A percentile compares a stretch with the other conserved stretches of the same genome.
These are phyloP conservation scores for barrel medic (Medicago truncatula) DNA, from an alignment of 306 rosid genomes.

Conservation along the genomic window DNA sequence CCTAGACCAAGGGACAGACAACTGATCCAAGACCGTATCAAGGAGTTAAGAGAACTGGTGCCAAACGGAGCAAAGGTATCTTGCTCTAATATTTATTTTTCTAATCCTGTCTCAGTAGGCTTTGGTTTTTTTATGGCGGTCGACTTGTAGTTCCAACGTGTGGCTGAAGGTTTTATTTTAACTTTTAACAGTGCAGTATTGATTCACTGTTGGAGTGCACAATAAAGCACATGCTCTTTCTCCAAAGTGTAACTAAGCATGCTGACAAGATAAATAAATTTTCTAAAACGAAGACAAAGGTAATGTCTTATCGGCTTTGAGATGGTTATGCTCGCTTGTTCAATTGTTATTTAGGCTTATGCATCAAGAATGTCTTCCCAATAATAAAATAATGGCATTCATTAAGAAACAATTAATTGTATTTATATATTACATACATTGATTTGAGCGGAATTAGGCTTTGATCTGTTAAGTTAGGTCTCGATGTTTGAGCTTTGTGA, in stretches of 20 bases:
- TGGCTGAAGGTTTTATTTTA: conserved; percentile 47
- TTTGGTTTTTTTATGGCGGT: conserved; percentile 35
- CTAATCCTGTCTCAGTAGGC: conserved; percentile 21
- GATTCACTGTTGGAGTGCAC: conserved; percentile 93
- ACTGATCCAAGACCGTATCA: conserved; percentile 95
- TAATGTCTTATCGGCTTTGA: conserved; percentile 13
- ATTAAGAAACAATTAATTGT: neutral
- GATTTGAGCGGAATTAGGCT: neutral
- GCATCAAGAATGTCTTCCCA: conserved; percentile 10
- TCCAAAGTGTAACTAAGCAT: conserved; percentile 85
- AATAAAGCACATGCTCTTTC: conserved; percentile 88
- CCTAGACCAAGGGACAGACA: conserved; percentile 99
- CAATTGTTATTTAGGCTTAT: neutral
- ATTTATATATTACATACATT: neutral
- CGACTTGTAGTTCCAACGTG: conserved; percentile 12
- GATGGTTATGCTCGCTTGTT: conserved; percentile 7
- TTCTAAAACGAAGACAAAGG: conserved; percentile 66
- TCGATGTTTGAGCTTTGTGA: neutral
- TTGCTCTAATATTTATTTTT: conserved; percentile 22
- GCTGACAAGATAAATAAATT: conserved; percentile 82
- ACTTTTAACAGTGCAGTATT: conserved; percentile 79
- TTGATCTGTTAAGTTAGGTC: neutral
- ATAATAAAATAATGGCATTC: conserved; percentile 2
- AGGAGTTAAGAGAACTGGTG: conserved; percentile 91
- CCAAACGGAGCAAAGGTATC: conserved; percentile 94